Evolutionary conservation across 2,329 filamentous ascomycete genomes (phyloP).

Genomic region (Neoarthrinium moseri): DNA sequence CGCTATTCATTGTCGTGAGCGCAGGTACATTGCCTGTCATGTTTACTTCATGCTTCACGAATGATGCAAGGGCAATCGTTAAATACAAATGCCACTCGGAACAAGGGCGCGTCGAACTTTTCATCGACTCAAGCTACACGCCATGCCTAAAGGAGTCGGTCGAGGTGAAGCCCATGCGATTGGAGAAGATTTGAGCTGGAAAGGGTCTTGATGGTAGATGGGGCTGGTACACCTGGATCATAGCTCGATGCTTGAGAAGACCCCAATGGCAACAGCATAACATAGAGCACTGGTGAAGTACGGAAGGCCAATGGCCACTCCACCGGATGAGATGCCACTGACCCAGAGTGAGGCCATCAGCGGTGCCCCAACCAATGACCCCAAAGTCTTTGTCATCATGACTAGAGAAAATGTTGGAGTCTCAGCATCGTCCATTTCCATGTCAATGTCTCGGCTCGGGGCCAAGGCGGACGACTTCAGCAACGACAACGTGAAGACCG

Average conservation of each 20-base stretch:
- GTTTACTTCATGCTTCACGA: neutral
- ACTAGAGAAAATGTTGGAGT: conserved; percentile 48
- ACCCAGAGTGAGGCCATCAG: conserved; percentile 48
- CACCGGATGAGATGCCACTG: conserved; percentile 37
- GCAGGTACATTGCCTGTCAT: neutral
- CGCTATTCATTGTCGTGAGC: no score
- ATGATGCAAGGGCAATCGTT: neutral
- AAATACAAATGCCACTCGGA: neutral
- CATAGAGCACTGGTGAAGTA: conserved; percentile 38
- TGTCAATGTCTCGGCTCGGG: conserved; percentile 15
- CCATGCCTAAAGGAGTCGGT: no score
- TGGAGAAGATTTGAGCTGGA: neutral
- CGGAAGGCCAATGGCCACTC: conserved; percentile 34
- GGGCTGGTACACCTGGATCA: neutral
- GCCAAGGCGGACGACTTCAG: conserved; percentile 42
- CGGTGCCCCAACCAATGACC: conserved; percentile 45
- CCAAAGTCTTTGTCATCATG: conserved; percentile 48
- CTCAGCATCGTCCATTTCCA: conserved; percentile 26
- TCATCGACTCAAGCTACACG: no score
- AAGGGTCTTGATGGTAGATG: neutral
- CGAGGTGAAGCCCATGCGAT: no score
- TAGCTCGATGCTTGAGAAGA: conserved; percentile 27
- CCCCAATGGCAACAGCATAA: conserved; percentile 33
- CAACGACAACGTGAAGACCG: conserved; percentile 48
- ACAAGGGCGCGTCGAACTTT: neutral